Evolutionary conservation across 2,329 filamentous ascomycete species (phyloP), one percentile per base, ranked within the genome.

Genomic region (Fusarium kyushuense): DNA sequence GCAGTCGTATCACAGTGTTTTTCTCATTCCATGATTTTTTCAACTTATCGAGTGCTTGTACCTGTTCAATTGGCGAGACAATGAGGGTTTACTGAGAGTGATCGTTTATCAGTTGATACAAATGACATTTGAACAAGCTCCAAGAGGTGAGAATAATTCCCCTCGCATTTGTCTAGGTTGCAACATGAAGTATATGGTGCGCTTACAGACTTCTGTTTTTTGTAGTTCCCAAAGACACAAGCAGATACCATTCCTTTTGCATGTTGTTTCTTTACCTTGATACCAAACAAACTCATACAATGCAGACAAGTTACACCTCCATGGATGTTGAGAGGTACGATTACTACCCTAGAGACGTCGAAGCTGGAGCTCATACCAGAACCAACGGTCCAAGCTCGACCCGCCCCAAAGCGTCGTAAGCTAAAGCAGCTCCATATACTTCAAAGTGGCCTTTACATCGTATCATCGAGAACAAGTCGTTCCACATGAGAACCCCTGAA

Each of bases 351-450:
- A 25, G 4, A 48, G 21, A 32, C 23, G 8, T 19, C 16, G 16
- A 36, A 27, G 21, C 17, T 49, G 25, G 32, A 49, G 32, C 23
- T 54, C n/a, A 45, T 36, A 32, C 16, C 19, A 47, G 29, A 45
- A 25, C 46, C 2, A 36, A 53, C 25, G 52, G 52, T 19, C 41
- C 23, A 48, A 46, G 38, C 30, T 54, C 13, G 52, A 54, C 36
- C 59, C 30, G 30, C 35, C 38, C 19, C 2, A 5, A 23, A 62
- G 51, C 58, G 49, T 63, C 58, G 58, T 58, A 56, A 63, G 60
- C 60, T 38, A 45, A 36, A 16, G 30, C 19, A 36, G 30, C 30
- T 29, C 47, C 32, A 23, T 41, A 17, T 27, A 57, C 23, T 46
- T 56, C n/a, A 29, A 41, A 45, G 54, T 56, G 57, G 64, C 10